Conservation (phyloP, 805 yeast genomes). For the Wickerhamiella alocasiicola region DNA sequence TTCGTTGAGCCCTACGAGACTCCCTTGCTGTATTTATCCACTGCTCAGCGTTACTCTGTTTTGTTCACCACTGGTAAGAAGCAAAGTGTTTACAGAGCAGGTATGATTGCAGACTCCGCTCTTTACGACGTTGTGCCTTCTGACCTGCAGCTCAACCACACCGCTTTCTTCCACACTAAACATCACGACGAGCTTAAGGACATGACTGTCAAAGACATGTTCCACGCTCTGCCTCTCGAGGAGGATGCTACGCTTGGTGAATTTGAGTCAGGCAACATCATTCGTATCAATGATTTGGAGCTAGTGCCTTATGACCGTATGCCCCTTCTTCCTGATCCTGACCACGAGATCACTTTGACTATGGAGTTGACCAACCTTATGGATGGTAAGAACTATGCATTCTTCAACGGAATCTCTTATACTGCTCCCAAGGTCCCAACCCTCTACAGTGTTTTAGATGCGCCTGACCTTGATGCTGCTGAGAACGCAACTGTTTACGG, state of each 20-base stretch:
- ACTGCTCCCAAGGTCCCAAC: slow-evolving; percentile 77
- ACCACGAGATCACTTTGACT: slow-evolving; percentile 49
- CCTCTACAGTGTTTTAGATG: slow-evolving; percentile 59
- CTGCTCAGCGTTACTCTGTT: slow-evolving; percentile 84
- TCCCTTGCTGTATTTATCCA: slow-evolving; percentile 60
- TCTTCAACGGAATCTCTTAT: slow-evolving; percentile 79
- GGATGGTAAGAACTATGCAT: slow-evolving; percentile 86
- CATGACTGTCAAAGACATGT: slow-evolving; percentile 49
- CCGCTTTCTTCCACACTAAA: slow-evolving; percentile 40
- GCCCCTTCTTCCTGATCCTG: slow-evolving; percentile 53
- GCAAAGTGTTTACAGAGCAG: slow-evolving; percentile 65
- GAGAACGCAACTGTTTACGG: slow-evolving; percentile 61
- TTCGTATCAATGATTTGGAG: slow-evolving; percentile 62
- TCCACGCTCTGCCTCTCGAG: slow-evolving; percentile 28
- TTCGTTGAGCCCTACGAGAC: slow-evolving; percentile 67
- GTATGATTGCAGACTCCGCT: slow-evolving; percentile 65
- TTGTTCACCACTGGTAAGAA: slow-evolving; percentile 59
- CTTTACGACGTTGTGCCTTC: slow-evolving; percentile 70
- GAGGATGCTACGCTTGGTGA: slow-evolving; percentile 11
- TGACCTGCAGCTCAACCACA: slow-evolving; percentile 55
- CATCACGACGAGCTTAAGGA: slow-evolving; percentile 7
- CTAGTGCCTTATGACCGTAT: slow-evolving; percentile 50
- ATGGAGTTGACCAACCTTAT: slow-evolving; percentile 75
- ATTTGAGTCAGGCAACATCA: slow-evolving; percentile 33
- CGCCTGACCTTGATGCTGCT: slow-evolving; percentile 39